Conservation (phyloP, 2,329 filamentous ascomycete species). For the Ceratocystis diversiconidia region DNA sequence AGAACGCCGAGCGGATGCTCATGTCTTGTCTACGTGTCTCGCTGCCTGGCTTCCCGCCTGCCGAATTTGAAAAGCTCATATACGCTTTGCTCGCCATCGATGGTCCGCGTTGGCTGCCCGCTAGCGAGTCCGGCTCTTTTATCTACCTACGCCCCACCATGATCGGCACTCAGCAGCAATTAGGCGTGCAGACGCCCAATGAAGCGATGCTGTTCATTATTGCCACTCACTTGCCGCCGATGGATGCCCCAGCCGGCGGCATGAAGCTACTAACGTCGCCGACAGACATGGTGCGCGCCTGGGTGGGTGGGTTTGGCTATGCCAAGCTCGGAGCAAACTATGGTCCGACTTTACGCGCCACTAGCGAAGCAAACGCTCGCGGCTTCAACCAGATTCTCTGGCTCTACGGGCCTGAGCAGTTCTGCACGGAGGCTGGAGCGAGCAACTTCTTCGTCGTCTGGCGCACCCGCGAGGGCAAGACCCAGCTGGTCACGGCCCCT, state of each 20-base stretch:
- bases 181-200: constrained; percentile 66
- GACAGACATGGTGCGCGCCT: constrained; percentile 75
- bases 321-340: constrained; percentile 93
- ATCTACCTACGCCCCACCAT: constrained; percentile 78
- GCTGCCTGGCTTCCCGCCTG: constrained; percentile 57
- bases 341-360: constrained; percentile 67
- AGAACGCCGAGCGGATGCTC: constrained; percentile 53
- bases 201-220: constrained; percentile 87
- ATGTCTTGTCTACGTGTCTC: constrained; percentile 52
- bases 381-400: constrained; percentile 90
- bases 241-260: constrained; percentile 39
- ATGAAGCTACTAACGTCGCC: constrained; percentile 65
- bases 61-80: constrained; percentile 61
- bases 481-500: constrained; percentile 69
- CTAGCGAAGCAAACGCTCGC: constrained; percentile 53
- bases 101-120: constrained; percentile 65
- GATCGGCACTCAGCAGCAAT: constrained; percentile 66
- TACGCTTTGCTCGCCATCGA: constrained; percentile 57
- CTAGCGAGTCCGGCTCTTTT: constrained; percentile 51
- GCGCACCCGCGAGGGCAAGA: constrained; percentile 45
- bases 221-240: constrained; percentile 44
- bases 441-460: constrained; percentile 85
- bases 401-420: constrained; percentile 65
- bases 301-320: constrained; percentile 85
- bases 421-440: constrained; percentile 81